A percentile compares a stretch with the other conserved stretches of the same genome.
phyloP scores from a whole-genome alignment of 345 rosid genomes.

The Acer saccharum region DNA sequence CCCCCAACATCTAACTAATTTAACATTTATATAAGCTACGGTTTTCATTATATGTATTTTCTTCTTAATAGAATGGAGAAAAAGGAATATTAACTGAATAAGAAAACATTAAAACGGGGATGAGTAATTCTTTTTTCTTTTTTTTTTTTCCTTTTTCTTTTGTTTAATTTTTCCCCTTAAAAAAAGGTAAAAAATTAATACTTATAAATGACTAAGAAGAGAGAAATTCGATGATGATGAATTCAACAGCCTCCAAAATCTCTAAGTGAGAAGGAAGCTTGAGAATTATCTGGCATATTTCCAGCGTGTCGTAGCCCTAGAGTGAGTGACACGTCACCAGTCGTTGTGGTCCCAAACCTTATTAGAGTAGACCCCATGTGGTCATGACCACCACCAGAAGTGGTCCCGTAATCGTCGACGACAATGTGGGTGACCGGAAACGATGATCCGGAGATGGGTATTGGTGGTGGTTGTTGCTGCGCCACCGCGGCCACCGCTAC shows the following conservation, averaged over 20 bases:
- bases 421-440: slow-evolving; percentile 29
- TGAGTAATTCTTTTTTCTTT: neutral
- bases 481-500: slow-evolving; percentile 3
- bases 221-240: neutral
- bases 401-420: slow-evolving; percentile 43
- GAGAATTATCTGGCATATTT: slow-evolving; percentile 61
- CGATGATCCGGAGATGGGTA: slow-evolving; percentile 27
- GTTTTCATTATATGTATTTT: slow-evolving; percentile 6
- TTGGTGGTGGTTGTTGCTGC: too few species aligned
- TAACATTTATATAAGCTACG: neutral
- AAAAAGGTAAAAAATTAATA: slow-evolving; percentile 11
- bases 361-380: slow-evolving; percentile 53
- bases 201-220: slow-evolving; percentile 1
- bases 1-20: slow-evolving; percentile 22
- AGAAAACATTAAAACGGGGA: slow-evolving; percentile 12
- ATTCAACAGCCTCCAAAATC: slow-evolving; percentile 68
- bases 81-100: slow-evolving; percentile 1
- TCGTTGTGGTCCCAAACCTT: slow-evolving; percentile 77
- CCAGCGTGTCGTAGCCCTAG: slow-evolving; percentile 94
- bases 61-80: slow-evolving; percentile 23
- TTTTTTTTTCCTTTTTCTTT: neutral
- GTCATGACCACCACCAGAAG: slow-evolving; percentile 23
- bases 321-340: slow-evolving; percentile 91
- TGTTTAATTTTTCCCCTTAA: neutral
- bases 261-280: slow-evolving; percentile 63